phyloP scores from a whole-genome alignment of 495 filamentous ascomycete species.

The Daldinia childiae region DNA sequence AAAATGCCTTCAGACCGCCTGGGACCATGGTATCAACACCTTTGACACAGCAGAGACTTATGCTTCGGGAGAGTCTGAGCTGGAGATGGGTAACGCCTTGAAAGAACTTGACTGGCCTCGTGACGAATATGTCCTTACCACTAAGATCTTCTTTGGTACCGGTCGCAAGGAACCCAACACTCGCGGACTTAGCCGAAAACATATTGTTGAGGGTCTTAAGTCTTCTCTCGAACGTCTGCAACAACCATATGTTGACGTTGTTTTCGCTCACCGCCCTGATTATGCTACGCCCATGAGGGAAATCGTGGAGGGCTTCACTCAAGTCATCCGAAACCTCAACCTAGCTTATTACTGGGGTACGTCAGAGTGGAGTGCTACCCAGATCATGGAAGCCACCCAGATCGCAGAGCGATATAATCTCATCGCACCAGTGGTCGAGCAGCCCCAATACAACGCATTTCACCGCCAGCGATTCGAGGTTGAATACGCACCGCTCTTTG shows the following conservation, averaged over 20 bases:
- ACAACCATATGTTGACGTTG: slow-evolving; percentile 59
- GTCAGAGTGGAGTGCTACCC: slow-evolving; percentile 63
- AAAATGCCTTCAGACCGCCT: slow-evolving; percentile 57
- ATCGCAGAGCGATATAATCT: slow-evolving; percentile 67
- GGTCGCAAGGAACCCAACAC: slow-evolving; percentile 61
- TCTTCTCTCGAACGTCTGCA: slow-evolving; percentile 55
- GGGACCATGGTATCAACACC: slow-evolving; percentile 65
- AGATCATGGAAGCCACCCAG: slow-evolving; percentile 64
- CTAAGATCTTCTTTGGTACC: slow-evolving; percentile 56
- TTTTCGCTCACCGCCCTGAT: slow-evolving; percentile 58
- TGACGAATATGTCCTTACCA: slow-evolving; percentile 59
- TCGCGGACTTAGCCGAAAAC: slow-evolving; percentile 56
- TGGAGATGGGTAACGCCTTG: slow-evolving; percentile 63
- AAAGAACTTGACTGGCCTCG: slow-evolving; percentile 57
- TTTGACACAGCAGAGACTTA: slow-evolving; percentile 66
- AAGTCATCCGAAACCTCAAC: slow-evolving; percentile 67
- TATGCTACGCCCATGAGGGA: slow-evolving; percentile 59
- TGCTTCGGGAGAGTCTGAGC: slow-evolving; percentile 59
- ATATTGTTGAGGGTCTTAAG: slow-evolving; percentile 60
- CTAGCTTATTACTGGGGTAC: slow-evolving; percentile 65
- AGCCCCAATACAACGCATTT: slow-evolving; percentile 67
- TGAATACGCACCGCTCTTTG: slow-evolving; percentile 70
- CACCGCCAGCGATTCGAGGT: slow-evolving; percentile 66
- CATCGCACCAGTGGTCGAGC: slow-evolving; percentile 65
- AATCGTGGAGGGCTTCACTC: slow-evolving; percentile 62